These are phyloP conservation scores for Dendrobium huoshanense DNA, from an alignment of 106 monocot species.

Conservation along the genomic window DNA sequence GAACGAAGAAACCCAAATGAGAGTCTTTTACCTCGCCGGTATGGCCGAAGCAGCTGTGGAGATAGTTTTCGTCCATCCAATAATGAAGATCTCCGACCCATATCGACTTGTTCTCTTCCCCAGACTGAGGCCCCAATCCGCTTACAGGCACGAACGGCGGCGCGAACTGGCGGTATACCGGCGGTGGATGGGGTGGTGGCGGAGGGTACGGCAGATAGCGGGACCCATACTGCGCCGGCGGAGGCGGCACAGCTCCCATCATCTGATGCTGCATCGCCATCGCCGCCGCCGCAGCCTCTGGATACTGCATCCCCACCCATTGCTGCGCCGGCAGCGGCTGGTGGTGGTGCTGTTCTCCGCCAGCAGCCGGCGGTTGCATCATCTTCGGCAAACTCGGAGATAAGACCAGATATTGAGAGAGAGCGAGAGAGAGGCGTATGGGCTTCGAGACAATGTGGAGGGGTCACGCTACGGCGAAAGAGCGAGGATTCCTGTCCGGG, in stretches of 20 bases:
- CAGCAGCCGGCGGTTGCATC: constrained; percentile 14
- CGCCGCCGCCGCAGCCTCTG: constrained; percentile 27
- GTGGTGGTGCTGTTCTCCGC: constrained; percentile 5
- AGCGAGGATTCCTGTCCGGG: background rate
- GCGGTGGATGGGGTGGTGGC: background rate
- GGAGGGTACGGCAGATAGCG: constrained; percentile 6
- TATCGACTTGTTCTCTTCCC: constrained; percentile 59
- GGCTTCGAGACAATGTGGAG: background rate
- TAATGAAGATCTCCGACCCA: constrained; percentile 73
- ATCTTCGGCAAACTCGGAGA: background rate
- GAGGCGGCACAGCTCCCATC: constrained; percentile 32
- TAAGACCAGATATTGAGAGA: background rate
- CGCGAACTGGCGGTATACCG: constrained; percentile 6
- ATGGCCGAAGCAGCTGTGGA: constrained; percentile 51
- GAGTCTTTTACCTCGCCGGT: constrained; percentile 46
- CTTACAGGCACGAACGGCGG: background rate
- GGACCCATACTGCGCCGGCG: constrained; percentile 26
- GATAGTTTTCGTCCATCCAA: constrained; percentile 79
- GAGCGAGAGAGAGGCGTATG: background rate
- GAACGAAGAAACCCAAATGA: background rate
- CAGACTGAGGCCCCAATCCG: background rate
- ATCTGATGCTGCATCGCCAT: constrained; percentile 53
- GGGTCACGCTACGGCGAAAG: background rate
- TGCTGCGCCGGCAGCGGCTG: constrained; percentile 11
- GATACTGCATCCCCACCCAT: constrained; percentile 43